Base-by-base conservation (phyloP, 2,329 filamentous ascomycete species). In the Paecilomyces fulvus region DNA sequence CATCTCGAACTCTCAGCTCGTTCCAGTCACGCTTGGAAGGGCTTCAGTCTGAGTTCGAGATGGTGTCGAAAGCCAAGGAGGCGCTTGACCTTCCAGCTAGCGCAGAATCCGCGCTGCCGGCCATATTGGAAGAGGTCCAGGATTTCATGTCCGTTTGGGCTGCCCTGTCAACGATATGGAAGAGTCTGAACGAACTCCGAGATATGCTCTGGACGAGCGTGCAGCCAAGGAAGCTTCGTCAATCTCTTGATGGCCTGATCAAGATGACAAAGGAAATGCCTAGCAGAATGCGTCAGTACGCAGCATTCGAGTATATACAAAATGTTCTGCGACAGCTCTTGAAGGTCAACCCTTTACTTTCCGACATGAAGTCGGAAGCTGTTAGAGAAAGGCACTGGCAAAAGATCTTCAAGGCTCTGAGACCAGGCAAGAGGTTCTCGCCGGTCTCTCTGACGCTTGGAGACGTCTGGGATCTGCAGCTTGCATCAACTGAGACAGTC, bases 261-360 rank as follows among this genome's bases (percentile, higher is more conserved):
- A 96, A 96, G 78, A 95, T 95, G 83, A 97, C 92, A 33, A 97
- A 96, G 76, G 92, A 97, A 60, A 97, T 99, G 94, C 94, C 95
- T 0, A 96, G 91, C 73, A 87, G 94, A 58, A 97, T 99, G 92
- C 87, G 95, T 59, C 95, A 99, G 69, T 99, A 99, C 72, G 92
- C 95, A 64, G 95, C 95, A n/a, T 99, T 99, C 70, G 95, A 99
- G 73, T 92, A 99, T 68, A 91, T 99, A 43, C 95, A 99, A 70
- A 90, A 85, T 61, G 89, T 95, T 30, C 83, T 99, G 46, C 88
- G 91, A 49, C 87, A 92, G 60, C 82, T 95, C 52, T 81, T 96
- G 61, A 97, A 96, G 72, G 90, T 95, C 64, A 99, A 97, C 68
- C 80, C 87, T 10, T 80, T 96, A 31, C 80, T 99, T 3, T 83